Percentiles rank a stretch among this genome's conserved stretches.
Evolutionary conservation across 2,329 filamentous ascomycete species (phyloP).

Genomic region (Colletotrichum tofieldiae): DNA sequence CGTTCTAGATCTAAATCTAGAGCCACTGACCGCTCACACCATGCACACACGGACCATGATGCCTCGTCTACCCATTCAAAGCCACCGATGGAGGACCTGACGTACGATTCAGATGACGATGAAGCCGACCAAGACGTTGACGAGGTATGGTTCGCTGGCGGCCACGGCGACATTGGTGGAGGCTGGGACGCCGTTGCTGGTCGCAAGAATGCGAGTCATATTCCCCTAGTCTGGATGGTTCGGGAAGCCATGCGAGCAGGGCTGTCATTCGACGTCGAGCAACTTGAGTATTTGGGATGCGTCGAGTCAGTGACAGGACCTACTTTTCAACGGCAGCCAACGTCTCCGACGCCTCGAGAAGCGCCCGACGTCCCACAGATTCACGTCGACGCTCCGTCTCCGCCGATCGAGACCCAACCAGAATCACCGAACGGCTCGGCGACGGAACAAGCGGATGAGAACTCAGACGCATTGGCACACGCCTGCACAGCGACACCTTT

Average conservation of each 20-base stretch:
- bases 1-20: constrained; percentile 51
- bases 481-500: constrained; percentile 56
- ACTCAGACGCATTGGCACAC: constrained; percentile 9
- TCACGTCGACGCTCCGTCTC: constrained; percentile 45
- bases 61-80: constrained; percentile 35
- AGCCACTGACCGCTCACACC: constrained; percentile 15
- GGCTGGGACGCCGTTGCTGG: constrained; percentile 76
- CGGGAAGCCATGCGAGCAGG: constrained; percentile 73
- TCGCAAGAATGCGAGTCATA: constrained; percentile 77
- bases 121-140: constrained; percentile 78
- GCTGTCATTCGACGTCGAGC: constrained; percentile 78
- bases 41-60: constrained; percentile 23
- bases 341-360: constrained; percentile 7
- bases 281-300: constrained; percentile 78
- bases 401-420: constrained; percentile 43
- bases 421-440: constrained; percentile 8
- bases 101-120: constrained; percentile 61
- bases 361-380: constrained; percentile 51
- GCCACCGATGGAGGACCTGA: constrained; percentile 48
- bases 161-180: constrained; percentile 85
- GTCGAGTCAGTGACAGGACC: constrained; percentile 51
- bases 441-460: constrained; percentile 13
- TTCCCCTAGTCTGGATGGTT: constrained; percentile 81
- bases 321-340: constrained; percentile 10
- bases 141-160: constrained; percentile 86